These are phyloP conservation scores for Eimeria sp. DNA, from an alignment of 169 alveolate species.

Conservation along the genomic window DNA sequence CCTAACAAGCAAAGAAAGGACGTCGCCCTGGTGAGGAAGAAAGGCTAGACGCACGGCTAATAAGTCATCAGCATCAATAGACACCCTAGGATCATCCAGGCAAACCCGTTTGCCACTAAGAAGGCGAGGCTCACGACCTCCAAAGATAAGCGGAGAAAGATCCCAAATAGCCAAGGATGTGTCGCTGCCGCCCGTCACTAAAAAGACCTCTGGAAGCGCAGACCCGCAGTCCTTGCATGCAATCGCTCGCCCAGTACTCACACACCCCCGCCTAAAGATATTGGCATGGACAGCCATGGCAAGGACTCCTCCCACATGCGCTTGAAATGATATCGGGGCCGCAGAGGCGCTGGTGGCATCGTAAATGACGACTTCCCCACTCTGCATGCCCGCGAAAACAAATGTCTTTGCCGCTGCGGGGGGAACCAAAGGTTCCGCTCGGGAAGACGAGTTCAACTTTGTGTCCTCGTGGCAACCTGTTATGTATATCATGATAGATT, in stretches of 20 bases:
- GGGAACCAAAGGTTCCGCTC: neutral
- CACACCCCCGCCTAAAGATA: conserved; percentile 7
- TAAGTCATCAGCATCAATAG: conserved; percentile 64
- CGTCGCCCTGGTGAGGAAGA: conserved; percentile 82
- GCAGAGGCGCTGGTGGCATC: conserved; percentile 71
- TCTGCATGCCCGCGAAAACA: conserved; percentile 72
- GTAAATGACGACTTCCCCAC: conserved; percentile 68
- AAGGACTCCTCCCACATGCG: conserved; percentile 81
- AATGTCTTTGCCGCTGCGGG: conserved; percentile 63
- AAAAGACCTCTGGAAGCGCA: conserved; percentile 41
- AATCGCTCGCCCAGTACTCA: conserved; percentile 25
- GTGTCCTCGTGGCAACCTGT: neutral
- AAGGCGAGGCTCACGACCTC: conserved; percentile 55
- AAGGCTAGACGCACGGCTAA: conserved; percentile 72
- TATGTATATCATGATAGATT: conserved; percentile 34
- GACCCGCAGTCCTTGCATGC: conserved; percentile 69
- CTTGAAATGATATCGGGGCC: conserved; percentile 74
- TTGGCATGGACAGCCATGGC: conserved; percentile 74
- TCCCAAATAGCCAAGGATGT: conserved; percentile 81
- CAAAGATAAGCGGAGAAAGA: conserved; percentile 71
- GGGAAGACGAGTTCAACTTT: neutral
- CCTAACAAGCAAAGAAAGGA: conserved; percentile 63
- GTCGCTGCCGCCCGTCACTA: conserved; percentile 82
- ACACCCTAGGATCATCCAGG: conserved; percentile 55
- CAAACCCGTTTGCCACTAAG: conserved; percentile 53